Evolutionary conservation across 192 early-diverging fungal genomes (phyloP).

Genomic region (Anaeromyces robustus): DNA sequence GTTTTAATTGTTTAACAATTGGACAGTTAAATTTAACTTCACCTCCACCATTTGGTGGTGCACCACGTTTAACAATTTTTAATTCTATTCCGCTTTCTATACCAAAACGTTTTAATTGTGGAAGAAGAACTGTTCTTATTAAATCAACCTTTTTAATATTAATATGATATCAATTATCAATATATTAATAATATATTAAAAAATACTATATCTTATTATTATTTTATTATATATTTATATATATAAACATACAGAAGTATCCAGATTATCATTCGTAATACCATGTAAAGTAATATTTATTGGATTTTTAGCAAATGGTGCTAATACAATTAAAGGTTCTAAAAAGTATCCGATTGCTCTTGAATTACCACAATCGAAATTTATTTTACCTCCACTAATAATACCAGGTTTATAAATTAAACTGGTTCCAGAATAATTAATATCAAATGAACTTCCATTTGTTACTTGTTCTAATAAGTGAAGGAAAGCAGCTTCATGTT

Average conservation of each 20-base stretch:
- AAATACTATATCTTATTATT: too few species aligned
- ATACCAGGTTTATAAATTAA: constrained; percentile 76
- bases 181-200: neutral
- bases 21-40: constrained; percentile 78
- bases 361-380: constrained; percentile 71
- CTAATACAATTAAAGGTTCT: constrained; percentile 78
- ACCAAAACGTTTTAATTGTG: constrained; percentile 72
- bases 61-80: constrained; percentile 76
- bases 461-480: constrained; percentile 82
- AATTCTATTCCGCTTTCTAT: constrained; percentile 70
- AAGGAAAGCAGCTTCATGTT: constrained; percentile 83
- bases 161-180: neutral
- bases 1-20: constrained; percentile 51
- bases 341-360: constrained; percentile 88
- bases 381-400: constrained; percentile 70
- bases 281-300: constrained; percentile 70
- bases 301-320: constrained; percentile 82
- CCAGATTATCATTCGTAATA: constrained; percentile 85
- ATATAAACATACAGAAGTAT: constrained; percentile 44
- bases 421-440: constrained; percentile 82
- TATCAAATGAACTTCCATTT: constrained; percentile 84
- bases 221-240: too few species aligned
- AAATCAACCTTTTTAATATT: constrained; percentile 50
- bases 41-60: constrained; percentile 83
- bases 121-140: constrained; percentile 75